Percentiles rank a stretch among this genome's conserved stretches.
Evolutionary conservation across 1,284 basidiomycete species (phyloP).

Genomic region (Trichosporon asahii): DNA sequence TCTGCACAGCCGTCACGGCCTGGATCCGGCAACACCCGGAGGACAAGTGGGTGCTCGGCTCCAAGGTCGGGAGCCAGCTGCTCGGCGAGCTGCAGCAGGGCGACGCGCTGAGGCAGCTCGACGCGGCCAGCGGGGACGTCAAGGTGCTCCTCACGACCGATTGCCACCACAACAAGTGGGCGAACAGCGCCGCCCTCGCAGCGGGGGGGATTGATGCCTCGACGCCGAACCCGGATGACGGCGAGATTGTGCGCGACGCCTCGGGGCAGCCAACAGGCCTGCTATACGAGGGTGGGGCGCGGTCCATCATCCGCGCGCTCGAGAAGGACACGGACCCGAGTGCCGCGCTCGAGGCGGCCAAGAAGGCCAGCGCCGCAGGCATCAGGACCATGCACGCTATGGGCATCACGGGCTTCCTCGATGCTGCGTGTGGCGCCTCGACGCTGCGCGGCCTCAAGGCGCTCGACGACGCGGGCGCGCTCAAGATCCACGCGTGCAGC

Average conservation of each 20-base stretch:
- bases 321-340: background rate
- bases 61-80: conserved; percentile 7
- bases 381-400: conserved; percentile 7
- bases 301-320: background rate
- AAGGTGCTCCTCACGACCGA: conserved; percentile 13
- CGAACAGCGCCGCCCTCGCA: conserved; percentile 3
- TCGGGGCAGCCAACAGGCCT: conserved; percentile 6
- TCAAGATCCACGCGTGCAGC: conserved; percentile 9
- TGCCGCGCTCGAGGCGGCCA: background rate
- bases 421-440: background rate
- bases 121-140: background rate
- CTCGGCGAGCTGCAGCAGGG: background rate
- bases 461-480: conserved; percentile 7
- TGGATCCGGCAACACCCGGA: conserved; percentile 8
- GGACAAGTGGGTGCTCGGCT: conserved; percentile 10
- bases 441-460: conserved; percentile 10
- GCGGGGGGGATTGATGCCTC: background rate
- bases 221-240: conserved; percentile 1
- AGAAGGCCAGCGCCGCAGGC: background rate
- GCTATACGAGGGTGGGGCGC: conserved; percentile 8
- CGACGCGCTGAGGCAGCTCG: background rate
- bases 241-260: conserved; percentile 10
- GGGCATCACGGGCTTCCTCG: conserved; percentile 12
- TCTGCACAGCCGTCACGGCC: background rate
- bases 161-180: conserved; percentile 11